Evolutionary conservation across 2,329 filamentous ascomycete species (phyloP), one percentile per base, ranked within the genome.

Genomic region (Zopfia rhizophila): DNA sequence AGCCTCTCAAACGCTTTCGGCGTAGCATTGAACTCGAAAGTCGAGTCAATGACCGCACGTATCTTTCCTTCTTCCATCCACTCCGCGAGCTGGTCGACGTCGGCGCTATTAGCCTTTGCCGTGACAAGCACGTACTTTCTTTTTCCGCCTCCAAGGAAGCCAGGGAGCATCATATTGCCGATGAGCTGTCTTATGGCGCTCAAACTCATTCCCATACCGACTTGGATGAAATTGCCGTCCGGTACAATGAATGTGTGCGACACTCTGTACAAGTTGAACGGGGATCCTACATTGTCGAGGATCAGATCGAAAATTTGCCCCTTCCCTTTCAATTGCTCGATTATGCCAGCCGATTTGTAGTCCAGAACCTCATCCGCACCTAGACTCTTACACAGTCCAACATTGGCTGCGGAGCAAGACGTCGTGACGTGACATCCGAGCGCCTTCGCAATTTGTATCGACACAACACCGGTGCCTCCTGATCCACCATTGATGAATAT

Each of bases 401-500:
- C 71, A 60, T 87, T 88, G 3, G 63, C 63, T 1, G 70, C 74
- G 7, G 83, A 86, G 58, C 85, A 88, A 2, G 77, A 78, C 4
- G 74, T 72, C 2, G 79, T 81, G 21, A 88, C 84, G 50, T 78
- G 68, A 55, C 79, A 83, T 0, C 83, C 84, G 5, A 82, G 56
- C 0, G 73, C 71, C 61, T 85, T 86, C 4, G 84, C 84, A 42
- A 87, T 78, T 63, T 88, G 85, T 37, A 87, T 81, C 1, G 75
- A 80, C 51, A 80, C 86, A 0, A 77, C 77, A 0, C 85, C 85
- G 2, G 75, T 78, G 1, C 84, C 85, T 11, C 85, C 85, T 12
- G 77, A 82, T 0, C 83, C 84, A 11, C 83, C 84, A 56, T 87
- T 87, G 58, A 87, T 77, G 54, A 87, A 80, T 10, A 87, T 73